A percentile compares a stretch with the other conserved stretches of the same genome.
Conservation (phyloP, 2,329 filamentous ascomycete genomes). For the Penicillium glabrum region DNA sequence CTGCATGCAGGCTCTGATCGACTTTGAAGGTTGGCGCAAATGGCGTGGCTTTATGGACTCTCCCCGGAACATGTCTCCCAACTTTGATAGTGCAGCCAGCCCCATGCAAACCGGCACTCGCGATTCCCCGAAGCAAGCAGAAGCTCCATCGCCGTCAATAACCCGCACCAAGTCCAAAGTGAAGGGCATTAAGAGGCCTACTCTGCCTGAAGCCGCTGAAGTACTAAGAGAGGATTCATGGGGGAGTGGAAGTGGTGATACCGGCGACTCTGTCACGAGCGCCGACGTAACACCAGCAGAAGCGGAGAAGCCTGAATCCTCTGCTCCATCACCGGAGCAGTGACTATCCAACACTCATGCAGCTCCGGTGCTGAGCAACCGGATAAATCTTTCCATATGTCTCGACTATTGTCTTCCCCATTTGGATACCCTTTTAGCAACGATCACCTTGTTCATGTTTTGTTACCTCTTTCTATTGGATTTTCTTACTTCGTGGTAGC, state of each 20-base stretch:
- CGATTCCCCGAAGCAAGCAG: slow-evolving; percentile 3
- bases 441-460: slow-evolving; percentile 5
- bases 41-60: slow-evolving; percentile 78
- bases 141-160: slow-evolving; percentile 17
- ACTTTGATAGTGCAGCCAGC: slow-evolving; percentile 22
- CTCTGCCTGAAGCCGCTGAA: slow-evolving; percentile 11
- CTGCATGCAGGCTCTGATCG: slow-evolving; percentile 98
- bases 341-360: neutral
- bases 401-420: slow-evolving; percentile 22
- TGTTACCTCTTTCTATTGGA: slow-evolving; percentile 6
- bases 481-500: neutral
- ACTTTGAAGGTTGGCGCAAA: slow-evolving; percentile 96
- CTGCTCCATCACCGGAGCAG: neutral
- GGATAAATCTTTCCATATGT: slow-evolving; percentile 18
- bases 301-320: neutral
- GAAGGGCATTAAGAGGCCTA: slow-evolving; percentile 10
- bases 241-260: slow-evolving; percentile 31
- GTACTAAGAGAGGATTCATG: slow-evolving; percentile 29
- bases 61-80: slow-evolving; percentile 18
- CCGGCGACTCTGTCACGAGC: slow-evolving; percentile 26
- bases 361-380: neutral
- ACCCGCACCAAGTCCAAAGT: slow-evolving; percentile 10
- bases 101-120: slow-evolving; percentile 27
- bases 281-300: slow-evolving; percentile 7
- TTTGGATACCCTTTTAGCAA: slow-evolving; percentile 36